These are phyloP conservation scores for Pyrrhoderma noxium DNA, from an alignment of 1,284 basidiomycete species.

Conservation along the genomic window DNA sequence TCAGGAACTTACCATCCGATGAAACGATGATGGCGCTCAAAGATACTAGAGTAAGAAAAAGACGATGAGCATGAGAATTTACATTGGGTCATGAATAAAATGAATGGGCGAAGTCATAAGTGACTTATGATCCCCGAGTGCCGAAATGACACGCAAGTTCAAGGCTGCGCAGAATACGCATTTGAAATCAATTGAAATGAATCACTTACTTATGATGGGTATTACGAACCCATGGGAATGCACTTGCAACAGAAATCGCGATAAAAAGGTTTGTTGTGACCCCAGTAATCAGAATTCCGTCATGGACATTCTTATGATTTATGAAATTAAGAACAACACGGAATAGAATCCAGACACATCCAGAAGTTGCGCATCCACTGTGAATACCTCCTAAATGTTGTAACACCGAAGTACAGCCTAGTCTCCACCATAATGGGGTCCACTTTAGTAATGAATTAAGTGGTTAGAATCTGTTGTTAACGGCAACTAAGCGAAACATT, in stretches of 20 bases:
- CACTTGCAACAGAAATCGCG: constrained; percentile 49
- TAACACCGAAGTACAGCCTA: constrained; percentile 53
- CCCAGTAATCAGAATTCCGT: constrained; percentile 49
- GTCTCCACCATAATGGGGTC: constrained; percentile 54
- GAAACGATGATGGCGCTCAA: constrained; percentile 64
- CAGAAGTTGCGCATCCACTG: constrained; percentile 60
- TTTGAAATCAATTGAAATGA: not conserved
- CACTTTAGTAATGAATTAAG: constrained; percentile 35
- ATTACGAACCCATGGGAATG: constrained; percentile 61
- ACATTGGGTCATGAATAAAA: not conserved
- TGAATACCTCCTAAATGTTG: constrained; percentile 68
- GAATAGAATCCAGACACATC: constrained; percentile 58
- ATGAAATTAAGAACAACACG: constrained; percentile 45
- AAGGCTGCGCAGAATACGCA: not conserved
- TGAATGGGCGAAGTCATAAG: not conserved
- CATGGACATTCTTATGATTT: constrained; percentile 45
- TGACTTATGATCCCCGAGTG: not conserved
- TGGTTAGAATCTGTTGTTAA: constrained; percentile 3
- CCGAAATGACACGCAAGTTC: not conserved
- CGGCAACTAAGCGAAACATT: not conserved
- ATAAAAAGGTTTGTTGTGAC: constrained; percentile 52
- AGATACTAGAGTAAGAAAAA: constrained; percentile 37
- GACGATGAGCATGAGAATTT: not conserved
- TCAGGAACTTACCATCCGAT: constrained; percentile 49
- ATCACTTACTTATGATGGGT: constrained; percentile 56